These are phyloP conservation scores for Acacia pycnantha DNA, from an alignment of 331 rosid genomes.

Conservation along the genomic window DNA sequence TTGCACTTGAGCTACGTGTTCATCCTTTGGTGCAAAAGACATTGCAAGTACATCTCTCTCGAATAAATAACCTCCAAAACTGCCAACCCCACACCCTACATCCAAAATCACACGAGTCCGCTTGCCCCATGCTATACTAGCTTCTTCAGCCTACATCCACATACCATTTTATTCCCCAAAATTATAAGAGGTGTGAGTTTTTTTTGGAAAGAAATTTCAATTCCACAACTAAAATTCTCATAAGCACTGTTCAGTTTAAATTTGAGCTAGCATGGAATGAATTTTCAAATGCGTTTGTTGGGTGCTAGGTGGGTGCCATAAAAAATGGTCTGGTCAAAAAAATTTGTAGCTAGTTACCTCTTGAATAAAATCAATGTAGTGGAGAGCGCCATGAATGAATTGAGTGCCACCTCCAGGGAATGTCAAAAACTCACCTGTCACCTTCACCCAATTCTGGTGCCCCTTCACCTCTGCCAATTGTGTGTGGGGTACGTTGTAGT, in stretches of 20 bases:
- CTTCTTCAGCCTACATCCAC: slow-evolving; percentile 61
- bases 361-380: slow-evolving; percentile 78
- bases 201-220: neutral
- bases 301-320: neutral
- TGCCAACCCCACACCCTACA: slow-evolving; percentile 94
- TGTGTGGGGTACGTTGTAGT: slow-evolving; percentile 73
- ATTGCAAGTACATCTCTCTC: slow-evolving; percentile 79
- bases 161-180: neutral
- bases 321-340: neutral
- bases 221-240: neutral
- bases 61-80: slow-evolving; percentile 80
- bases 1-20: slow-evolving; percentile 91
- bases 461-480: slow-evolving; percentile 80
- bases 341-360: slow-evolving; percentile 38
- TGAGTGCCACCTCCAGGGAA: slow-evolving; percentile 99
- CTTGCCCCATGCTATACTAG: slow-evolving; percentile 69
- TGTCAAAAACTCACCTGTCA: slow-evolving; percentile 76
- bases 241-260: neutral
- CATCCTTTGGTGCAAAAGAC: slow-evolving; percentile 94
- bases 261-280: neutral
- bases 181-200: neutral
- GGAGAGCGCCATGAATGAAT: slow-evolving; percentile 85
- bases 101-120: slow-evolving; percentile 76
- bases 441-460: slow-evolving; percentile 95
- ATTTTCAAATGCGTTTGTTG: neutral